phyloP scores from a whole-genome alignment of 2,329 filamentous ascomycete species.

The Lojkania enalia region DNA sequence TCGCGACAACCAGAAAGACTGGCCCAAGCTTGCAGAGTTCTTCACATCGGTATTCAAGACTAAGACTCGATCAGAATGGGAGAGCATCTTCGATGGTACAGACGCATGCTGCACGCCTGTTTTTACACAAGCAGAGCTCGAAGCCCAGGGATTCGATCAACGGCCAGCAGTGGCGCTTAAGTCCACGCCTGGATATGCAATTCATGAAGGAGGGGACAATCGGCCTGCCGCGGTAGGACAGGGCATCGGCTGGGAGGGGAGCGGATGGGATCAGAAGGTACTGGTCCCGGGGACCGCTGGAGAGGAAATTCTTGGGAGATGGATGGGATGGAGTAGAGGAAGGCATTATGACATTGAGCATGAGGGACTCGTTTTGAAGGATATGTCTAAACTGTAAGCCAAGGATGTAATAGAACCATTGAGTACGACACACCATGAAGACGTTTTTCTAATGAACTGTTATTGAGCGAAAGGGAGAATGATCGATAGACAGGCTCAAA shows the following conservation, averaged over 20 bases:
- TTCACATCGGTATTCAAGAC: slow-evolving; percentile 68
- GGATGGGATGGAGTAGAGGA: slow-evolving; percentile 78
- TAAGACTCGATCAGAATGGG: slow-evolving; percentile 79
- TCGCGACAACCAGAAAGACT: slow-evolving; percentile 64
- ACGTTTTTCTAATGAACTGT: no score
- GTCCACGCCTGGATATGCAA: slow-evolving; percentile 68
- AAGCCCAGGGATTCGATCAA: slow-evolving; percentile 67
- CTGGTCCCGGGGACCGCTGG: slow-evolving; percentile 72
- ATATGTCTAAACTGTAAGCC: slow-evolving; percentile 1
- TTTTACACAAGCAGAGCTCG: slow-evolving; percentile 72
- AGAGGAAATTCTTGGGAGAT: slow-evolving; percentile 67
- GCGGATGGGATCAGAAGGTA: slow-evolving; percentile 65
- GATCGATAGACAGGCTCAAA: no score
- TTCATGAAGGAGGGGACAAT: slow-evolving; percentile 53
- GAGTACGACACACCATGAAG: no score
- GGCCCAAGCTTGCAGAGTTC: slow-evolving; percentile 66
- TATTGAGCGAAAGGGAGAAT: no score
- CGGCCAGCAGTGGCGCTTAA: slow-evolving; percentile 70
- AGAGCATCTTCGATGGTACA: slow-evolving; percentile 80
- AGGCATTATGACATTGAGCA: slow-evolving; percentile 66
- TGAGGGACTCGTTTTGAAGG: neutral
- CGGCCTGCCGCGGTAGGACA: slow-evolving; percentile 58
- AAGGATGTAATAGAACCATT: no score
- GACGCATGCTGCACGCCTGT: slow-evolving; percentile 95
- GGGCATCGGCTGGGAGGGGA: slow-evolving; percentile 65